Conservation (phyloP, 1,284 basidiomycete species). For the Gymnopus androsaceus region DNA sequence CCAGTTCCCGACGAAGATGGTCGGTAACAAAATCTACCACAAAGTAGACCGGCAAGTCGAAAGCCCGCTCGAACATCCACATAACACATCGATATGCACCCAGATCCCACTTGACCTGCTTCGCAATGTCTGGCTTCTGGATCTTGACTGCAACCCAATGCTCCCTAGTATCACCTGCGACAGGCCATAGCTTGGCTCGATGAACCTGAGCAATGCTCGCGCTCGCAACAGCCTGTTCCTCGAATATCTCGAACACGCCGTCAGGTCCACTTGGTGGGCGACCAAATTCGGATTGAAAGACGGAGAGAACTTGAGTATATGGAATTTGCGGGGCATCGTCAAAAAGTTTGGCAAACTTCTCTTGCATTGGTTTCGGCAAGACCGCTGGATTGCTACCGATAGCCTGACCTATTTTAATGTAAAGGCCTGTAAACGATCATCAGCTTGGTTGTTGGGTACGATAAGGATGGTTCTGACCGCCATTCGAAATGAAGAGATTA, state of each 20-base stretch:
- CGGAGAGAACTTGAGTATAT: slow-evolving; percentile 66
- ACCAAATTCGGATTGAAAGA: slow-evolving; percentile 75
- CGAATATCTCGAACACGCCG: slow-evolving; percentile 79
- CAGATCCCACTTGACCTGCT: slow-evolving; percentile 85
- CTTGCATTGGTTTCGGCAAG: slow-evolving; percentile 79
- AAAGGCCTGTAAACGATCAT: too few species aligned
- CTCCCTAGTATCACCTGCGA: slow-evolving; percentile 44
- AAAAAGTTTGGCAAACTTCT: slow-evolving; percentile 80
- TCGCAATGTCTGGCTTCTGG: slow-evolving; percentile 86
- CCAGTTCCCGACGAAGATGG: slow-evolving; percentile 80
- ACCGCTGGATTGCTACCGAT: slow-evolving; percentile 84
- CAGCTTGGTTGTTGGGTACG: not conserved
- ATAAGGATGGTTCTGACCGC: too few species aligned
- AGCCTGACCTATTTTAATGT: slow-evolving; percentile 63
- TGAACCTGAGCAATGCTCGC: slow-evolving; percentile 92
- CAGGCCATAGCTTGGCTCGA: slow-evolving; percentile 61
- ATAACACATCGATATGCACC: slow-evolving; percentile 64
- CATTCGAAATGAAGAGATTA: slow-evolving; percentile 75
- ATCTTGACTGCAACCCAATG: slow-evolving; percentile 86
- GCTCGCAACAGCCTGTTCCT: slow-evolving; percentile 74
- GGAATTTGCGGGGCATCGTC: slow-evolving; percentile 86
- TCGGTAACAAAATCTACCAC: slow-evolving; percentile 79
- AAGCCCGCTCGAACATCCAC: slow-evolving; percentile 77
- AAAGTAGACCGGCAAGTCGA: slow-evolving; percentile 78
- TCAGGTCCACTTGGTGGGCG: slow-evolving; percentile 61